Evolutionary conservation across 179 eudicot species (phyloP).

Genomic region (Spergularia azorica): DNA sequence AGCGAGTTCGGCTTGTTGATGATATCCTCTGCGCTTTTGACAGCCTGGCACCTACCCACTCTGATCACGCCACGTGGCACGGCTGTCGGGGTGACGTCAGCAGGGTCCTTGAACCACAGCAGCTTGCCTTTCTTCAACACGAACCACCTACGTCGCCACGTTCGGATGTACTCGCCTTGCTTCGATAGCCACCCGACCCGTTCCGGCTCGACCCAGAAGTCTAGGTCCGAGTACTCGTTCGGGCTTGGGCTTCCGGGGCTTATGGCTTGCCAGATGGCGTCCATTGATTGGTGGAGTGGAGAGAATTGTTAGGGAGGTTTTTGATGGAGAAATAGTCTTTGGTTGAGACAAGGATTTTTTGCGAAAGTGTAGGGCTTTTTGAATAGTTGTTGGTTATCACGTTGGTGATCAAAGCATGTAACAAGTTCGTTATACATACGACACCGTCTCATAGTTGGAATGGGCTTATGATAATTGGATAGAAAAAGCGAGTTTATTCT

Average conservation of each 20-base stretch:
- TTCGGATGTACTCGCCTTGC: constrained; percentile 84
- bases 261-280: constrained; percentile 26
- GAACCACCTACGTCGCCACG: constrained; percentile 95
- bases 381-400: background rate
- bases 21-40: constrained; percentile 80
- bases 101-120: constrained; percentile 76
- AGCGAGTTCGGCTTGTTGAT: constrained; percentile 60
- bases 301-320: background rate
- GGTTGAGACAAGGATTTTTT: constrained; percentile 1
- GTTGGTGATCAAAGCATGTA: no score
- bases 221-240: constrained; percentile 55
- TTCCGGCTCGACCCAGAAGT: constrained; percentile 74
- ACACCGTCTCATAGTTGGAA: no score
- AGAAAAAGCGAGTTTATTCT: no score
- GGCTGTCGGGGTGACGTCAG: constrained; percentile 55
- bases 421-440: no score
- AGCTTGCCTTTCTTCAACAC: constrained; percentile 84
- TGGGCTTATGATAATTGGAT: no score
- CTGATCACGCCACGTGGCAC: constrained; percentile 59
- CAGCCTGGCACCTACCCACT: constrained; percentile 30
- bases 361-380: background rate
- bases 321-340: background rate
- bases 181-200: constrained; percentile 78
- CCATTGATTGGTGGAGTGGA: constrained; percentile 15
- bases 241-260: constrained; percentile 32